These are phyloP conservation scores for Yamadazyma pseudoaaseri DNA, from an alignment of 1,139 yeast genomes.

Conservation along the genomic window DNA sequence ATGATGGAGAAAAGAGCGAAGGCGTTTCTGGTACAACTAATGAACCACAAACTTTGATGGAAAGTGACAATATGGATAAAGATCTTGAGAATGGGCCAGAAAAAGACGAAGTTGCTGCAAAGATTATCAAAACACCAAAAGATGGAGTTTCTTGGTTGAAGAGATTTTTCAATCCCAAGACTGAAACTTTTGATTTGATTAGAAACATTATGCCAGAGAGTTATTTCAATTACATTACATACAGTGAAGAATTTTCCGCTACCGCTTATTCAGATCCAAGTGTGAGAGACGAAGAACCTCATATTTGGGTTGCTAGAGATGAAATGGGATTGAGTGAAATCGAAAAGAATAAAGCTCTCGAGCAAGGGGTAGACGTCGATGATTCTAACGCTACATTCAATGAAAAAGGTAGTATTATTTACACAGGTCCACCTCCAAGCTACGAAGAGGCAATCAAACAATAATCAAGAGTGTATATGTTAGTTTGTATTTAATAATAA, in stretches of 20 bases:
- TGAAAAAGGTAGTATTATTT: slow-evolving; percentile 53
- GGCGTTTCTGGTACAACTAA: slow-evolving; percentile 3
- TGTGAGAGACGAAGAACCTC: slow-evolving; percentile 59
- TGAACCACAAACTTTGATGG: slow-evolving; percentile 4
- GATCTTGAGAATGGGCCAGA: slow-evolving; percentile 14
- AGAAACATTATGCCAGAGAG: slow-evolving; percentile 39
- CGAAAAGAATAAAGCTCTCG: slow-evolving; percentile 58
- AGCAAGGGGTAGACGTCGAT: slow-evolving; percentile 53
- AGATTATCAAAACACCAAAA: slow-evolving; percentile 10
- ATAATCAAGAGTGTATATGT: neutral
- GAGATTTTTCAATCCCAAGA: slow-evolving; percentile 41
- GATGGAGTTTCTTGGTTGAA: slow-evolving; percentile 30
- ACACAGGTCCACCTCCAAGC: slow-evolving; percentile 64
- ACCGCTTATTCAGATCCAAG: slow-evolving; percentile 69
- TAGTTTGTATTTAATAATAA: too few relatives aligned
- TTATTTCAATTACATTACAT: slow-evolving; percentile 44
- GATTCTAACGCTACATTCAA: slow-evolving; percentile 57
- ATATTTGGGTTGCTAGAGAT: slow-evolving; percentile 70
- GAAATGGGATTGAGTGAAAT: slow-evolving; percentile 65
- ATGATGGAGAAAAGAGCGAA: slow-evolving; percentile 6
- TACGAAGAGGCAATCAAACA: slow-evolving; percentile 43
- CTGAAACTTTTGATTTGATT: slow-evolving; percentile 37
- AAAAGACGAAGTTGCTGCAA: slow-evolving; percentile 11
- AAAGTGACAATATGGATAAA: slow-evolving; percentile 10
- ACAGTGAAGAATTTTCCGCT: slow-evolving; percentile 38